Percentiles rank a stretch among this genome's conserved stretches.
Evolutionary conservation across 352 stramenopile species (phyloP).

Genomic region (Globisporangium okanoganense): DNA sequence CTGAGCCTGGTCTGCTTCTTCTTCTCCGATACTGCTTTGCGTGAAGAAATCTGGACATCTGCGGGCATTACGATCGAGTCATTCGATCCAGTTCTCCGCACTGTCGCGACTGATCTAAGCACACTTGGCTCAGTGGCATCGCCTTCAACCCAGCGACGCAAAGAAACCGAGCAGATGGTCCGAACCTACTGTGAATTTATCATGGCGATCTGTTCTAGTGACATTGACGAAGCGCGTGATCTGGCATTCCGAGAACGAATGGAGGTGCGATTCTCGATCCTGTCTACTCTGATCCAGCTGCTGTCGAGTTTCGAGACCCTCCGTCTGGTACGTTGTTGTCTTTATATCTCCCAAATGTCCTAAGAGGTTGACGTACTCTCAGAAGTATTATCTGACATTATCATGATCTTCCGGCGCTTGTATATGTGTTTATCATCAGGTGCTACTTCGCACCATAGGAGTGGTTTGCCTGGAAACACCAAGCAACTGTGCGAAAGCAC

Average conservation of each 20-base stretch:
- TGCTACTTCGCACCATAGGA: conserved; percentile 11
- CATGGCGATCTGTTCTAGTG: conserved; percentile 3
- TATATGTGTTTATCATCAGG: conserved; percentile 3
- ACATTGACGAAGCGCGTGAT: conserved; percentile 13
- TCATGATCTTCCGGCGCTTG: no score
- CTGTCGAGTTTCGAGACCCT: neutral
- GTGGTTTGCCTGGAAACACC: conserved; percentile 12
- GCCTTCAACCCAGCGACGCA: neutral
- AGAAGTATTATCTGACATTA: no score
- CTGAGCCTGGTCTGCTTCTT: conserved; percentile 6
- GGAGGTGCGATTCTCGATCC: conserved; percentile 7
- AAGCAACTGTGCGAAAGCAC: conserved; percentile 4
- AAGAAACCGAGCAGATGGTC: neutral
- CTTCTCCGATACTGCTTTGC: neutral
- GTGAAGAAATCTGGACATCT: conserved; percentile 3
- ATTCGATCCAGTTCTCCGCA: conserved; percentile 7
- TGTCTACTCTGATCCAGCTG: conserved; percentile 7
- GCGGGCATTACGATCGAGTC: neutral
- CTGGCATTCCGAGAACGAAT: conserved; percentile 2
- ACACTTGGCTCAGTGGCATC: neutral
- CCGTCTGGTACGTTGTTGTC: conserved; percentile 5
- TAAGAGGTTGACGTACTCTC: no score
- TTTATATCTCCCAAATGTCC: no score
- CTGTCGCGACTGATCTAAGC: conserved; percentile 1
- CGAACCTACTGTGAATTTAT: conserved; percentile 15